phyloP scores from a whole-genome alignment of 495 filamentous ascomycete species.

The Aspergillus coremiiformis region DNA sequence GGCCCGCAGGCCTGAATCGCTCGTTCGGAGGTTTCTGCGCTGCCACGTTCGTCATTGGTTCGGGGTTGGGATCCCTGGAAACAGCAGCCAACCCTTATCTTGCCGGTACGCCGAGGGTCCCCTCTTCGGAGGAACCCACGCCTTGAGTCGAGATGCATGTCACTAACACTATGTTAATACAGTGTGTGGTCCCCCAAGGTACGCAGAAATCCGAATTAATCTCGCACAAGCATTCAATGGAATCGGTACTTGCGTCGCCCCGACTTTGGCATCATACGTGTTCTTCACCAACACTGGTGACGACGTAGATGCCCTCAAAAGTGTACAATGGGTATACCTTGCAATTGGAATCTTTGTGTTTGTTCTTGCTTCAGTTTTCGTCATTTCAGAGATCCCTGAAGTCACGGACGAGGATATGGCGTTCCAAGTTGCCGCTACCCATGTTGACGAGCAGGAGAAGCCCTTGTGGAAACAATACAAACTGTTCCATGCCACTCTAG shows the following conservation, averaged over 20 bases:
- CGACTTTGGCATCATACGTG: conserved; percentile 58
- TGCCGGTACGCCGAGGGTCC: conserved; percentile 25
- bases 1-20: conserved; percentile 45
- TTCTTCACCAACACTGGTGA: conserved; percentile 53
- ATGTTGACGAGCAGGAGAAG: conserved; percentile 36
- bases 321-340: conserved; percentile 71
- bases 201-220: conserved; percentile 54
- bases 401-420: conserved; percentile 53
- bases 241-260: conserved; percentile 57
- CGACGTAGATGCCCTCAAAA: conserved; percentile 40
- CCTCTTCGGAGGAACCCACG: not conserved
- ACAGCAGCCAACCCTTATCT: conserved; percentile 53
- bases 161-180: not conserved
- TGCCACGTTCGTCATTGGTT: conserved; percentile 53
- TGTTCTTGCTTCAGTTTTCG: conserved; percentile 44
- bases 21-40: conserved; percentile 55
- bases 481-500: conserved; percentile 55
- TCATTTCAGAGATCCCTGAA: conserved; percentile 44
- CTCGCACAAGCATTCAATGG: conserved; percentile 63
- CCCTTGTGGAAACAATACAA: conserved; percentile 44
- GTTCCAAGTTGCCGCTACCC: conserved; percentile 40
- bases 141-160: not conserved
- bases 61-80: conserved; percentile 47
- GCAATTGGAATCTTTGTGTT: conserved; percentile 67
- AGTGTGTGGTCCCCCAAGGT: conserved; percentile 46